Base-by-base conservation (phyloP, 2,329 filamentous ascomycete species). In the Geosmithia morbida region DNA sequence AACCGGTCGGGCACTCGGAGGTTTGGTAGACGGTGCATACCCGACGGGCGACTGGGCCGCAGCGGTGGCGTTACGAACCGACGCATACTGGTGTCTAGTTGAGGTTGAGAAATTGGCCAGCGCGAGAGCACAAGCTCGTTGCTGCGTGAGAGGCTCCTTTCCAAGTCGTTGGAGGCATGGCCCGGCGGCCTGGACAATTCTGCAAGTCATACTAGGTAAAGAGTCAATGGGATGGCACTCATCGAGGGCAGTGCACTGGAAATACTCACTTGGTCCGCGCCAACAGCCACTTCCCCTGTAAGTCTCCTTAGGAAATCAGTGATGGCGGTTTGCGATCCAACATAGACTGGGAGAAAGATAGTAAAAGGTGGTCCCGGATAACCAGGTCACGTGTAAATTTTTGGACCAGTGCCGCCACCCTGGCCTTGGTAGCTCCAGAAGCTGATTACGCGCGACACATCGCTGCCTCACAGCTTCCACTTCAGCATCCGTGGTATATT, bases 1-100 rank as follows among this genome's bases (percentile, higher is more conserved):
- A 44, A 89, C 78, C 18, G 82, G 84, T 61, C 90, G 86, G 61
- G 94, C 84, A 48, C 86, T 94, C 3, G 87, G 87, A 2, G 89
- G 90, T 64, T 96, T 88, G 1, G 80, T 83, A 0, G 80, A 77
- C 67, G 75, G 82, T 2, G 70, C 63, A 52, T 72, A 71, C 53
- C 74, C 65, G 49, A 66, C 61, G 1, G 71, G 70, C 2, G 71
- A 57, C 33, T 54, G 60, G 18, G 50, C 16, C 41, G 41, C 45
- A 7, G 53, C n/a, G n/a, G 40, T 7, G 2, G 41, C 13, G 19
- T 8, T 20, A 13, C 41, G 50, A 7, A 53, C 51, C 16, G 57
- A 51, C 8, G 61, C 56, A 44, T 55, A 55, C 44, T 56, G 53
- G 13, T 48, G 50, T 41, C 51, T 49, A 17, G 50, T 40, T 41